Conservation (phyloP, 768 basidiomycete genomes). For the Termitomyces titanicus region DNA sequence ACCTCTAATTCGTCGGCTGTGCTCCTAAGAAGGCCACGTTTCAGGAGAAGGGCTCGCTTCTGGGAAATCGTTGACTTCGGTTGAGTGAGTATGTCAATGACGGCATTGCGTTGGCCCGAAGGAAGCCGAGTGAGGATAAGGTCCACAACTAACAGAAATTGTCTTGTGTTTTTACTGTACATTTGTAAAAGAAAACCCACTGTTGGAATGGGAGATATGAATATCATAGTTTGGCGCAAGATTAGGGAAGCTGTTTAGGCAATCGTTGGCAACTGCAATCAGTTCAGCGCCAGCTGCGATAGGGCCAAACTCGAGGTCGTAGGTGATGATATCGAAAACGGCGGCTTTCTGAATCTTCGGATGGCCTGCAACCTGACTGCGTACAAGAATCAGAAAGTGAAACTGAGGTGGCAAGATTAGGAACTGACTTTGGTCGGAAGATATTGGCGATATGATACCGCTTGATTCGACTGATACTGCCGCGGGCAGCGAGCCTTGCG, state of each 20-base stretch:
- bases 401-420: slow-evolving; percentile 6
- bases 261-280: slow-evolving; percentile 63
- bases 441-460: slow-evolving; percentile 77
- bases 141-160: slow-evolving; percentile 56
- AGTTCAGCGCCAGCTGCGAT: slow-evolving; percentile 73
- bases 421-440: slow-evolving; percentile 59
- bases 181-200: slow-evolving; percentile 38
- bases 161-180: neutral
- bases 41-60: slow-evolving; percentile 64
- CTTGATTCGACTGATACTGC: slow-evolving; percentile 67
- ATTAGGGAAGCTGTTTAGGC: slow-evolving; percentile 70
- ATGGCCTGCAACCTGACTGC: slow-evolving; percentile 68
- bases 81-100: slow-evolving; percentile 64
- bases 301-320: slow-evolving; percentile 60
- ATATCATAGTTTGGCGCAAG: slow-evolving; percentile 67
- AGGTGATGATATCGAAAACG: slow-evolving; percentile 80
- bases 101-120: slow-evolving; percentile 45
- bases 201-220: slow-evolving; percentile 72
- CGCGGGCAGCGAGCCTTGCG: slow-evolving; percentile 77
- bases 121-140: slow-evolving; percentile 60
- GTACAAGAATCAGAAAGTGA: neutral
- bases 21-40: slow-evolving; percentile 65
- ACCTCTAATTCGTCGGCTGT: slow-evolving; percentile 74
- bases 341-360: slow-evolving; percentile 72
- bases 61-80: slow-evolving; percentile 63